Percentiles rank a stretch among this genome's conserved stretches.
phyloP scores from a whole-genome alignment of 2,329 filamentous ascomycete species.

The Zelopaecilomyces penicillatus region DNA sequence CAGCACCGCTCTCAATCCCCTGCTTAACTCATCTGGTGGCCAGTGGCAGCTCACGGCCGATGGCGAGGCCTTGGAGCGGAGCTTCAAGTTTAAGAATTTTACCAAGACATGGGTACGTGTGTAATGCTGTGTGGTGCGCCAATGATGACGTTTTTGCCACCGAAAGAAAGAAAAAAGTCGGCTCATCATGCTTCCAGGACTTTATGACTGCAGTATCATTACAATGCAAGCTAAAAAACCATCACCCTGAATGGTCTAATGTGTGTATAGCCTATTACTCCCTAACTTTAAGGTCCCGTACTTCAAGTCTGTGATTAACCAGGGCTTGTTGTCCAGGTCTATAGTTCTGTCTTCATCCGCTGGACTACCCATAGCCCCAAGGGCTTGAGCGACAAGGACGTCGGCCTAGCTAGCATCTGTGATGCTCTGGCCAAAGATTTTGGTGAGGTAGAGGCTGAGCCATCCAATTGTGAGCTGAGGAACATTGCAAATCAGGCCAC shows the following conservation, averaged over 20 bases:
- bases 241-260: slow-evolving; percentile 73
- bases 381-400: slow-evolving; percentile 57
- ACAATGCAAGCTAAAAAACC: slow-evolving; percentile 58
- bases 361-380: slow-evolving; percentile 65
- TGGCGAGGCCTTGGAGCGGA: slow-evolving; percentile 49
- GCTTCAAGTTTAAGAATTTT: slow-evolving; percentile 57
- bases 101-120: slow-evolving; percentile 53
- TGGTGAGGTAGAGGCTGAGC: slow-evolving; percentile 40
- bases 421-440: slow-evolving; percentile 50
- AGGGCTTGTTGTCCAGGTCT: slow-evolving; percentile 40
- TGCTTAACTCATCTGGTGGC: slow-evolving; percentile 31
- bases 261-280: slow-evolving; percentile 29
- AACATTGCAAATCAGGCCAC: slow-evolving; percentile 40
- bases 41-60: slow-evolving; percentile 43
- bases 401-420: slow-evolving; percentile 53
- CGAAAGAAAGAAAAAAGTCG: background rate
- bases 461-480: slow-evolving; percentile 28
- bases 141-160: no score
- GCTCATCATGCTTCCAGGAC: slow-evolving; percentile 35
- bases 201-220: slow-evolving; percentile 68
- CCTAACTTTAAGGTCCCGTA: background rate
- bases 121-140: background rate
- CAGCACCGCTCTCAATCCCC: slow-evolving; percentile 25
- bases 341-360: slow-evolving; percentile 60
- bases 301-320: background rate